phyloP scores from a whole-genome alignment of 345 rosid species.

The Rubroshorea leprosula region DNA sequence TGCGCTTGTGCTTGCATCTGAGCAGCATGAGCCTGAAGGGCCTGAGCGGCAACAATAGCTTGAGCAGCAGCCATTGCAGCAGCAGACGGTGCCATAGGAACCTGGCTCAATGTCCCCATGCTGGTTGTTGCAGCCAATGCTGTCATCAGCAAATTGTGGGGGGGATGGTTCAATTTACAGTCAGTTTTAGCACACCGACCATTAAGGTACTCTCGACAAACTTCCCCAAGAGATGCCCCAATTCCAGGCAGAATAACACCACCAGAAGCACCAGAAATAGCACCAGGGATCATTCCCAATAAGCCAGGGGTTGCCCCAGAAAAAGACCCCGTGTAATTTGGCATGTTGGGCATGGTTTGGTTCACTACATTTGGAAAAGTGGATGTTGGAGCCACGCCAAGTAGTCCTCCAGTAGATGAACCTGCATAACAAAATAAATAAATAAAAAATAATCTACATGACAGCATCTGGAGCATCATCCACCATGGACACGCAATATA shows the following conservation, averaged over 20 bases:
- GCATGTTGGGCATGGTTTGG: conserved; percentile 99
- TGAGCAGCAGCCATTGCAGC: conserved; percentile 99
- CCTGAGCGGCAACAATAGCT: conserved; percentile 99
- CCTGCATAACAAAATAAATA: conserved; percentile 33
- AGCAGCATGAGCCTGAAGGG: conserved; percentile 99
- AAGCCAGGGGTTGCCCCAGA: conserved; percentile 94
- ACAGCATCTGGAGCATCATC: not conserved
- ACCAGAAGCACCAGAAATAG: conserved; percentile 81
- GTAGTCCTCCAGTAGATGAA: conserved; percentile 61
- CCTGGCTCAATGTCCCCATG: conserved; percentile 86
- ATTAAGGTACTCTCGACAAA: conserved; percentile 85
- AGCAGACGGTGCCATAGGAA: conserved; percentile 99
- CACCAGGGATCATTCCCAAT: conserved; percentile 93
- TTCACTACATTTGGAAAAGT: conserved; percentile 71
- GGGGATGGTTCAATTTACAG: conserved; percentile 90
- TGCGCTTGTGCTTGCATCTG: conserved; percentile 87
- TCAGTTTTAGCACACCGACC: conserved; percentile 76
- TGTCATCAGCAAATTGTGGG: conserved; percentile 85
- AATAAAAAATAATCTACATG: not conserved
- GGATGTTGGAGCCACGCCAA: conserved; percentile 71
- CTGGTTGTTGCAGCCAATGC: conserved; percentile 92
- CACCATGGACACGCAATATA: not conserved
- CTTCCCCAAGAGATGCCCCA: conserved; percentile 96
- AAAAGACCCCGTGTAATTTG: conserved; percentile 91
- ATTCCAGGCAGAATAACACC: conserved; percentile 93